A percentile compares a stretch with the other conserved stretches of the same genome.
phyloP scores from a whole-genome alignment of 108 stramenopile genomes.

The Parietichytrium sp. region DNA sequence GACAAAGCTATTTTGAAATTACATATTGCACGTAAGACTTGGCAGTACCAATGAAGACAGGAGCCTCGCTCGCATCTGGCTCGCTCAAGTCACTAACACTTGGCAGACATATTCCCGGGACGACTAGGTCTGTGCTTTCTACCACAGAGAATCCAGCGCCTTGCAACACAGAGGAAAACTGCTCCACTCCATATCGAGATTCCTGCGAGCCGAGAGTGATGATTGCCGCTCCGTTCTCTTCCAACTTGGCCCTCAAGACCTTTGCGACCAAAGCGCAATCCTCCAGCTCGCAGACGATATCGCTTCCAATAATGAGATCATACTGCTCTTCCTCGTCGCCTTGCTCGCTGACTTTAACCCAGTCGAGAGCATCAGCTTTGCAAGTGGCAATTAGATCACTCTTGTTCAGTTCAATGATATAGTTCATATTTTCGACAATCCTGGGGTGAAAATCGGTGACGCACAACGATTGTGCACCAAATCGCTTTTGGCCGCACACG shows the following conservation, averaged over 20 bases:
- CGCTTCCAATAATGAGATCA: background rate
- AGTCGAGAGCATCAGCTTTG: slow-evolving; percentile 8
- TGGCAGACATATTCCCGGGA: background rate
- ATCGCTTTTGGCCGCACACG: background rate
- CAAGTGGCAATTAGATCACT: background rate
- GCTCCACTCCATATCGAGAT: slow-evolving; percentile 8
- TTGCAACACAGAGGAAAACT: background rate
- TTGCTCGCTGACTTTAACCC: background rate
- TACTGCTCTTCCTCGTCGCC: background rate
- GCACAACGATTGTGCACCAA: background rate
- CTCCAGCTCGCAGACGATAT: slow-evolving; percentile 10
- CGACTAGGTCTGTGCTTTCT: background rate
- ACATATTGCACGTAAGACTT: too few relatives aligned
- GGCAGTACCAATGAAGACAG: slow-evolving; percentile 24
- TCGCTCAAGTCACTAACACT: too few relatives aligned
- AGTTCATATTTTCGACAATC: background rate
- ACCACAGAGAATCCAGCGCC: background rate
- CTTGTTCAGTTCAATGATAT: background rate
- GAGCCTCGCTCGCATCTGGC: background rate
- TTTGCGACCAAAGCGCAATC: background rate
- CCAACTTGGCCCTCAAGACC: background rate
- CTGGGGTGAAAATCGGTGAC: slow-evolving; percentile 36
- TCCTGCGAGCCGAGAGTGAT: background rate
- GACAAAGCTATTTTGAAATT: too few relatives aligned
- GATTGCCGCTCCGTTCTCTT: background rate